phyloP scores from a whole-genome alignment of 805 yeast genomes.

The Candida coleopterorum region DNA sequence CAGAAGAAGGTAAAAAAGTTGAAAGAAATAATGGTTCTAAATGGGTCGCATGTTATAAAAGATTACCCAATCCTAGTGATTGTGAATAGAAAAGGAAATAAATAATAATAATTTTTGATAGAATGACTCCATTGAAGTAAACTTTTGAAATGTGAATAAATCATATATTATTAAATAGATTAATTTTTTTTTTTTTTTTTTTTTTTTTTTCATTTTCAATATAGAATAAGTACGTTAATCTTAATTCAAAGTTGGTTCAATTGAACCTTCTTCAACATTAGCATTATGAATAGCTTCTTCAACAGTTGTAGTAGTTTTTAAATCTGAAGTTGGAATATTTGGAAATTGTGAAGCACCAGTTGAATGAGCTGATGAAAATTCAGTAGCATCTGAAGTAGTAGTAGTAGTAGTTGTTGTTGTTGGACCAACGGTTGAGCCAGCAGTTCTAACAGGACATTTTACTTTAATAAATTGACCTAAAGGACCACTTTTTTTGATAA shows the following conservation, averaged over 20 bases:
- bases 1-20: conserved; percentile 98
- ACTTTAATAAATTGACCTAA: conserved; percentile 55
- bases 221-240: too few species aligned
- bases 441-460: conserved; percentile 63
- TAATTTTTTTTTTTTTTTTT: too few species aligned
- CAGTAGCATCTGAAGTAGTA: conserved; percentile 12
- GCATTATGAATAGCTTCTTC: conserved; percentile 23
- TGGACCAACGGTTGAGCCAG: conserved; percentile 59
- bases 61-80: conserved; percentile 57
- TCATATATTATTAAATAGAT: too few species aligned
- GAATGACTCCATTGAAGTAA: background rate
- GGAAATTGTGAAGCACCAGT: conserved; percentile 39
- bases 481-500: conserved; percentile 61
- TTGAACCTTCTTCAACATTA: conserved; percentile 11
- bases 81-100: conserved; percentile 6
- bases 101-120: background rate
- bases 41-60: conserved; percentile 80
- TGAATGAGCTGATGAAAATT: conserved; percentile 17
- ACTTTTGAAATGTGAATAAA: background rate
- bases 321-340: conserved; percentile 30
- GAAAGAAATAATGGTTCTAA: conserved; percentile 84
- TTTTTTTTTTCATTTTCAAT: too few species aligned
- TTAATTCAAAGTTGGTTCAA: too few species aligned
- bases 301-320: conserved; percentile 16
- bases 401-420: conserved; percentile 27